A percentile compares a stretch with the other conserved stretches of the same genome.
These are phyloP conservation scores for Polygonum maritimum DNA, from an alignment of 148 eudicot species.

Conservation along the genomic window DNA sequence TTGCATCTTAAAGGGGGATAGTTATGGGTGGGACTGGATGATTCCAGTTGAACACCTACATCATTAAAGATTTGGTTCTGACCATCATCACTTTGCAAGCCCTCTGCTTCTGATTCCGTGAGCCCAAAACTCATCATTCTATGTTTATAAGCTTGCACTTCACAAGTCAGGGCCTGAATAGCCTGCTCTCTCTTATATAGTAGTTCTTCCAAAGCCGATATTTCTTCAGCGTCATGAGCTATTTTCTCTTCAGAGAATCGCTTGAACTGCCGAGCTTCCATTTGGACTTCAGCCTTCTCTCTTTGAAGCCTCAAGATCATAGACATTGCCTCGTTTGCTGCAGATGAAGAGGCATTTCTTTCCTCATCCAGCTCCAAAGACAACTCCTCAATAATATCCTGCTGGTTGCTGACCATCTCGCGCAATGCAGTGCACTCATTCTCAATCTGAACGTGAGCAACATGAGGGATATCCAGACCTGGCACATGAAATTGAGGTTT, in stretches of 20 bases:
- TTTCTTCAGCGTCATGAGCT: constrained; percentile 68
- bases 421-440: constrained; percentile 69
- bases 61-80: constrained; percentile 37
- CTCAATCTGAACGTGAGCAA: constrained; percentile 67
- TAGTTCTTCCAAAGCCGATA: constrained; percentile 54
- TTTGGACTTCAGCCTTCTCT: constrained; percentile 82
- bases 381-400: constrained; percentile 61
- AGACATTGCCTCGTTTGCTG: constrained; percentile 95
- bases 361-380: constrained; percentile 79
- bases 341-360: constrained; percentile 86
- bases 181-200: constrained; percentile 72
- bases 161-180: constrained; percentile 66
- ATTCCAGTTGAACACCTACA: constrained; percentile 28
- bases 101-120: constrained; percentile 71
- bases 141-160: constrained; percentile 75
- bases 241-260: constrained; percentile 81
- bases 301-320: constrained; percentile 93
- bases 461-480: constrained; percentile 44
- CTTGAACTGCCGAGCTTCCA: constrained; percentile 83
- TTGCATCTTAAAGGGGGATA: constrained; percentile 77
- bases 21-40: constrained; percentile 28
- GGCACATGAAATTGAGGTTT: constrained; percentile 38
- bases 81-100: constrained; percentile 28
- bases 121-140: constrained; percentile 81
- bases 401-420: constrained; percentile 65